Evolutionary conservation across 2,329 filamentous ascomycete species (phyloP), one percentile per base, ranked within the genome.

Genomic region (Geosmithia flava): DNA sequence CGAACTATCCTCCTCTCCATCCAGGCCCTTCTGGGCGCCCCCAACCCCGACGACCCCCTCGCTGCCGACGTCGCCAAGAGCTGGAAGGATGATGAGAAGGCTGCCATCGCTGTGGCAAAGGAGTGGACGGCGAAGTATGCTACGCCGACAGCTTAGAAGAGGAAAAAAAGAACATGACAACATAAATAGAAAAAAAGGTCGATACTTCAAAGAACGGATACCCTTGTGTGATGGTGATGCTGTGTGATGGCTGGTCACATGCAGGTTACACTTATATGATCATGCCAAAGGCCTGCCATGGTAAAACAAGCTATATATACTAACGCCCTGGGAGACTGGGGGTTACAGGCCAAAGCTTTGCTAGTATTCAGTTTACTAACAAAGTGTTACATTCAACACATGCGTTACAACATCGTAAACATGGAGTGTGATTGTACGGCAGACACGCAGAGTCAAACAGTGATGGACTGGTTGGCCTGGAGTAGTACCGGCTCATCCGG

Each of bases 1-100:
- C 84, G 93, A 54, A 98, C 93, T 7, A 98, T 98, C 56, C 80
- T 98, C n/a, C 81, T 98, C 48, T 97, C 91, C 10, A 98, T 98
- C 63, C 94, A 98, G 68, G 93, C 93, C 46, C 78, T 98, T 20
- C 81, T 98, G 15, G 93, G 93, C 43, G 91, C 93, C 6, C 93
- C 93, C 15, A 98, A 98, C 68, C 93, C 94, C 29, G 93, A 98
- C 60, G 93, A 98, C 62, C 94, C 93, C n/a, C 80, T 98, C 42
- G 94, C 93, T 46, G 94, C 95, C 62, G 91, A 98, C 55, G 93
- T 98, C 42, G 93, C 93, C 37, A 94, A 97, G 72, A 83, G 85
- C 62, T 98, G 93, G 93, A 96, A 97, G 72, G 89, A 97, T 60
- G 83, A 98, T 60, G 87, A 97, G 68, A 81, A 82, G 54, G 87